These are phyloP conservation scores for Hypoxylon fragiforme DNA, from an alignment of 495 filamentous ascomycete genomes.

Conservation along the genomic window DNA sequence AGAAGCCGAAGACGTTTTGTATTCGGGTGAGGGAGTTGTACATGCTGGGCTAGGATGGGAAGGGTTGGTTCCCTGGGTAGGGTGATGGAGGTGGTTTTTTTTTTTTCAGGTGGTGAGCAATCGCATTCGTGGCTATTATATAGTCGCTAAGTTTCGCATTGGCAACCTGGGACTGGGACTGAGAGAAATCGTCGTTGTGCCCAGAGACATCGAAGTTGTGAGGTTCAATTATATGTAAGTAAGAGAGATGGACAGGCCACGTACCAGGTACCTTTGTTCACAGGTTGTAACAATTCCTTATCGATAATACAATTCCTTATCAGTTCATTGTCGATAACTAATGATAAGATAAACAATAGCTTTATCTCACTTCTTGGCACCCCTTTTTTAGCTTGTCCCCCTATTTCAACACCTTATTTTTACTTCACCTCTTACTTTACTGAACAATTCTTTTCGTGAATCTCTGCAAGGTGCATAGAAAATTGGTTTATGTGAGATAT, in stretches of 20 bases:
- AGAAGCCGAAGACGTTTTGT: conserved; percentile 96
- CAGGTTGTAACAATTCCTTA: conserved; percentile 7
- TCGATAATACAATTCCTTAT: conserved; percentile 35
- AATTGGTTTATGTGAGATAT: too few species aligned
- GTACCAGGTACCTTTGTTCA: conserved; percentile 27
- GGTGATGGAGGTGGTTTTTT: background rate
- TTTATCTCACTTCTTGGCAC: conserved; percentile 28
- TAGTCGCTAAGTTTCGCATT: too few species aligned
- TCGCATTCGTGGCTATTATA: conserved; percentile 1
- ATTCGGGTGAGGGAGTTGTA: conserved; percentile 80
- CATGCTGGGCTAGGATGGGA: conserved; percentile 59
- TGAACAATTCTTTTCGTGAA: too few species aligned
- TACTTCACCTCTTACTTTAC: background rate
- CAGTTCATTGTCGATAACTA: conserved; percentile 23
- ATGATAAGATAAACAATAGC: background rate
- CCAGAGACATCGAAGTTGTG: background rate
- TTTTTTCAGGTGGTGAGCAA: background rate
- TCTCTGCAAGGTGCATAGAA: too few species aligned
- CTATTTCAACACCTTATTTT: conserved; percentile 1
- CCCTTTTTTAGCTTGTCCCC: conserved; percentile 8
- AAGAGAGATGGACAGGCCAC: conserved; percentile 24
- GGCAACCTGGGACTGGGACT: too few species aligned
- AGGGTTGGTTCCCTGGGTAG: conserved; percentile 4
- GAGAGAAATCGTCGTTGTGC: conserved; percentile 4
- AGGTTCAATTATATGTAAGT: background rate